Evolutionary conservation across 2,329 filamentous ascomycete genomes (phyloP), one percentile per base, ranked within the genome.

Genomic region (Claviceps spartinae): DNA sequence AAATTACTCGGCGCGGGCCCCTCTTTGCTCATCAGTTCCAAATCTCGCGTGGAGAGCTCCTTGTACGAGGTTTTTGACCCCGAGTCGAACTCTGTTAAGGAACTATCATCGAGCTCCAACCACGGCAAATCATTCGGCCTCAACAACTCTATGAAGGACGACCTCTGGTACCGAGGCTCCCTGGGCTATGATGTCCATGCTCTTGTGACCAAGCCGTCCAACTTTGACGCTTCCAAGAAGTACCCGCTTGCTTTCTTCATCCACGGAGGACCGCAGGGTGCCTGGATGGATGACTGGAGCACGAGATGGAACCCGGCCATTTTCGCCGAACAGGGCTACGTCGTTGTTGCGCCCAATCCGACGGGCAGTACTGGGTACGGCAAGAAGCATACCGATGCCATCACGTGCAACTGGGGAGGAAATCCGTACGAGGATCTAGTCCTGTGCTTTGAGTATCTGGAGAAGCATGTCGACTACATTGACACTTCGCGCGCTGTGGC

Each of bases 291-390:
- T 61, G 72, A 76, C 30, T 94, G 88, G 86, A 85, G 78, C 64
- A 88, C 83, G 2, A 75, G 88, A 18, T 95, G 88, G 88, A 94
- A 94, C 63, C 84, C 86, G 1, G 86, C 86, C 54, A 77, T 91
- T 9, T 94, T 88, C 62, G 88, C 88, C 3, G 88, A 94, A 65
- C 86, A 91, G 68, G 88, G 88, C 46, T 95, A 93, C 62, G 77
- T 95, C 3, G 86, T 85, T 22, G 81, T 95, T 47, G 77, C 81
- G 48, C 86, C 88, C 9, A 95, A 95, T 64, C 86, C 86, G 8
- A 93, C 87, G 0, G 88, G 88, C 18, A 86, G 81, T 60, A 89
- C 86, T 5, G 85, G 87, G 3, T 95, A 89, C 60, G 88, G 88
- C 5, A 85, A 91, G 69, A 76, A 77, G 36, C 78, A 91, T 52